Evolutionary conservation across 1,139 yeast species (phyloP), one percentile per base, ranked within the genome.

Genomic region (Arxiozyma slooffiae): DNA sequence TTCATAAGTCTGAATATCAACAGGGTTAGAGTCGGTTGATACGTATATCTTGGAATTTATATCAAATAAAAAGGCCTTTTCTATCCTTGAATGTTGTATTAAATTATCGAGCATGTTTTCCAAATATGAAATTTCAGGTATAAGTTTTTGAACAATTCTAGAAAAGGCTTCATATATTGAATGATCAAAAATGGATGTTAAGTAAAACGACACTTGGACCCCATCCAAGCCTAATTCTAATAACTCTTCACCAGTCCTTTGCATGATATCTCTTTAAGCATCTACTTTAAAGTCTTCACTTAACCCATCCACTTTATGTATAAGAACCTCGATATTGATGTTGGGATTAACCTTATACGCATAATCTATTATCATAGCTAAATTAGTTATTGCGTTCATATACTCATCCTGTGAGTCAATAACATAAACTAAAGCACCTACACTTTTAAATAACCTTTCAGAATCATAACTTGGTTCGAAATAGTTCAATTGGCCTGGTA

Each of bases 361-460:
- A 60, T 82, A 85, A 62, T 87, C 95, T 54, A 90, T 85, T 57
- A 92, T 89, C 76, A 85, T 83, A 18, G 92, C 88, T 50, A 92
- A 73, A 65, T 89, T 89, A 41, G 95, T 88, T 50, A 92, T 75
- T 0, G 97, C 96, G 67, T 88, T 85, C 57, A 90, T 73, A 68
- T 92, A 92, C 65, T 92, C 98, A 68, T 92, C 97, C 68, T 92
- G 97, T 6, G 88, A 79, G 67, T 92, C 98, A 54, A 92, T 89
- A 43, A 92, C 97, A 64, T 92, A 92, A 1, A 92, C 94, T 46
- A 92, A 74, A 0, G 97, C 95, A n/a, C 96, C 96, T 26, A 89
- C 89, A 49, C 85, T 82, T 48, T 84, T 76, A 63, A 90, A 90
- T 42, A 86, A 70, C 53, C 83, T 73, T 56, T 84, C 90, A 17